Evolutionary conservation across 2,329 filamentous ascomycete species (phyloP).

Genomic region (Fusarium tricinctum): DNA sequence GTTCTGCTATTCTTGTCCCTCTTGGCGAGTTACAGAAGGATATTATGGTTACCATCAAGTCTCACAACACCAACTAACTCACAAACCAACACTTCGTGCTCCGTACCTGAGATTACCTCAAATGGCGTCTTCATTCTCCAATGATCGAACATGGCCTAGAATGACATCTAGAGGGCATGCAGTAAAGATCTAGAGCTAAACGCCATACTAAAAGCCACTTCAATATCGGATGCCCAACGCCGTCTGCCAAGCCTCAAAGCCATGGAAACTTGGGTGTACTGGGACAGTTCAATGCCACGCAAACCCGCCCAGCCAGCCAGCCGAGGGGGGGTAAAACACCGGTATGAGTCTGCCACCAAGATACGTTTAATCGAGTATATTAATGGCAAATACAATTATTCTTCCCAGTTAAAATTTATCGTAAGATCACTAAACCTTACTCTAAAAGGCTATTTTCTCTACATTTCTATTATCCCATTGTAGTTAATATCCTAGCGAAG

Average conservation of each 20-base stretch:
- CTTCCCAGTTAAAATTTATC: no score
- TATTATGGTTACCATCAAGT: neutral
- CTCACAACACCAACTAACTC: slow-evolving; percentile 3
- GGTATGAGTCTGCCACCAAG: no score
- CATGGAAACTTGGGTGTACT: slow-evolving; percentile 26
- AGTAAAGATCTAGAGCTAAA: slow-evolving; percentile 10
- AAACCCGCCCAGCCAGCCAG: slow-evolving; percentile 33
- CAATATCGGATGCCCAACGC: slow-evolving; percentile 31
- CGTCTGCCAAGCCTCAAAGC: slow-evolving; percentile 36
- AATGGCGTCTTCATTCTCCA: slow-evolving; percentile 10
- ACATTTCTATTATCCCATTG: no score
- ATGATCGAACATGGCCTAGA: slow-evolving; percentile 7
- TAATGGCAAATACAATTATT: no score
- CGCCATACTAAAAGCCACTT: slow-evolving; percentile 29
- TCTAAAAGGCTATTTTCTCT: no score
- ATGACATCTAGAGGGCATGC: neutral
- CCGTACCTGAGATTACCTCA: slow-evolving; percentile 3
- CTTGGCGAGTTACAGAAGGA: slow-evolving; percentile 16
- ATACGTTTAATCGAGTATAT: no score
- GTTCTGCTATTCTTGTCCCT: neutral
- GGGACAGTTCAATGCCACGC: slow-evolving; percentile 30
- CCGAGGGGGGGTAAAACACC: no score
- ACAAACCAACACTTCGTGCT: neutral
- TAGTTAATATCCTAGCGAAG: no score
- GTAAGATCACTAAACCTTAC: no score